These are phyloP conservation scores for Coriaria nepalensis DNA, from an alignment of 306 rosid genomes.

Conservation along the genomic window DNA sequence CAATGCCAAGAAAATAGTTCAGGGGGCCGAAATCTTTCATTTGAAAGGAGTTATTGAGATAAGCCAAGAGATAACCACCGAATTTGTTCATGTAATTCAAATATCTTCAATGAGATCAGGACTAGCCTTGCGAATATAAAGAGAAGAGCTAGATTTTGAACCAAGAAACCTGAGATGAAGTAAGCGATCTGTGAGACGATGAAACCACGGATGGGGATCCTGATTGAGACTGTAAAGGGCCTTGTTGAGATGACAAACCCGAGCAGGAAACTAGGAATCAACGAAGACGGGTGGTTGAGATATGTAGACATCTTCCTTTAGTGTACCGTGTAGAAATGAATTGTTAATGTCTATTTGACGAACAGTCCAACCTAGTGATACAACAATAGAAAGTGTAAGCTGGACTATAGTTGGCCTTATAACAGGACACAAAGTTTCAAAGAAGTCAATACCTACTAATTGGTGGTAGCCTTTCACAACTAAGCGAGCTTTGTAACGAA, in stretches of 20 bases:
- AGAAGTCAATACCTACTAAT: not conserved
- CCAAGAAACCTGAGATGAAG: too few species aligned
- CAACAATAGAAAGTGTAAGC: not conserved
- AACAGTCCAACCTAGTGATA: not conserved
- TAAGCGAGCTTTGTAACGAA: not conserved
- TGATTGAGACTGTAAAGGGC: not conserved
- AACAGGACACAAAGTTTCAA: not conserved
- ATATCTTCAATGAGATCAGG: not conserved
- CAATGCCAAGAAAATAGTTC: not conserved
- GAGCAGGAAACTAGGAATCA: not conserved
- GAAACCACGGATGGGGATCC: not conserved
- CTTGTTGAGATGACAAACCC: not conserved
- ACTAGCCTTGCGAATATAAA: not conserved
- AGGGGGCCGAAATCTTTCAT: too few species aligned
- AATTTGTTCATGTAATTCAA: not conserved
- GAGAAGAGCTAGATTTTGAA: too few species aligned
- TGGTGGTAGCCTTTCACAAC: conserved; percentile 2
- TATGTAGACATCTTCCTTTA: not conserved
- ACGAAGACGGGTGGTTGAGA: not conserved
- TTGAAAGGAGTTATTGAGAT: not conserved
- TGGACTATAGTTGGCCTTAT: not conserved
- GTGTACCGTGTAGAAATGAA: not conserved
- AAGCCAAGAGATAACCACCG: not conserved
- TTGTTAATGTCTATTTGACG: conserved; percentile 2
- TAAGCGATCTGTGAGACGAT: too few species aligned